Conservation (phyloP, 1,139 yeast genomes). For the Blastobotrys illinoisensis region DNA sequence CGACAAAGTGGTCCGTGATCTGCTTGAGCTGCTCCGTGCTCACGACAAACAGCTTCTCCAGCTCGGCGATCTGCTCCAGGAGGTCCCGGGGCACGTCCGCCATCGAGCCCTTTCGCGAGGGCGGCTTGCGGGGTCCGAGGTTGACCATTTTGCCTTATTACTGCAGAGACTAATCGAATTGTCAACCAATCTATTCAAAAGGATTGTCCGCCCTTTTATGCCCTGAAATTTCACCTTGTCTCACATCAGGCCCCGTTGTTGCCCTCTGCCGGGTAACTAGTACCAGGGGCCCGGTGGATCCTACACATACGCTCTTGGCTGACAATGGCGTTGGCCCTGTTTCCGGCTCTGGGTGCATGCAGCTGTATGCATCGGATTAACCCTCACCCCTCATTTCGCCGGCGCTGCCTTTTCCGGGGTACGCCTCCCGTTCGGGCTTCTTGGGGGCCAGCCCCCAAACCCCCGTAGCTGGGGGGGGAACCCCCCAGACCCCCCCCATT, state of each 20-base stretch:
- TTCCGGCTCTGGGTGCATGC: neutral
- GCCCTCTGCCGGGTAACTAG: too few relatives aligned
- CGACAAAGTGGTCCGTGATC: constrained; percentile 62
- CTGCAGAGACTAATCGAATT: neutral
- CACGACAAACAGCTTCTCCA: constrained; percentile 64
- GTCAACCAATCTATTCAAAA: too few relatives aligned
- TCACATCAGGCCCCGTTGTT: too few relatives aligned
- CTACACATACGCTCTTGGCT: too few relatives aligned
- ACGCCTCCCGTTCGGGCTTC: neutral
- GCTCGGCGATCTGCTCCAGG: constrained; percentile 50
- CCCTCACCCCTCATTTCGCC: neutral
- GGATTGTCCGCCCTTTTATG: too few relatives aligned
- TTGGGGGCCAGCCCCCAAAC: too few relatives aligned
- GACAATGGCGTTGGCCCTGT: neutral
- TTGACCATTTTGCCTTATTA: constrained; percentile 52
- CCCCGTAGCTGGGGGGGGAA: too few relatives aligned
- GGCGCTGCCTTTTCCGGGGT: neutral
- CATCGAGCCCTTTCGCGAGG: constrained; percentile 76
- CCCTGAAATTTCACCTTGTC: too few relatives aligned
- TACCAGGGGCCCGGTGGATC: too few relatives aligned
- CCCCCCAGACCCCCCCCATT: too few relatives aligned
- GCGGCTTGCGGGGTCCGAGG: constrained; percentile 80
- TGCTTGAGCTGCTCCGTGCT: constrained; percentile 52
- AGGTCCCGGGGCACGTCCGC: constrained; percentile 65
- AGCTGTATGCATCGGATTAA: neutral